Conservation (phyloP, 2,329 filamentous ascomycete species). For the Aspergillus sp. region DNA sequence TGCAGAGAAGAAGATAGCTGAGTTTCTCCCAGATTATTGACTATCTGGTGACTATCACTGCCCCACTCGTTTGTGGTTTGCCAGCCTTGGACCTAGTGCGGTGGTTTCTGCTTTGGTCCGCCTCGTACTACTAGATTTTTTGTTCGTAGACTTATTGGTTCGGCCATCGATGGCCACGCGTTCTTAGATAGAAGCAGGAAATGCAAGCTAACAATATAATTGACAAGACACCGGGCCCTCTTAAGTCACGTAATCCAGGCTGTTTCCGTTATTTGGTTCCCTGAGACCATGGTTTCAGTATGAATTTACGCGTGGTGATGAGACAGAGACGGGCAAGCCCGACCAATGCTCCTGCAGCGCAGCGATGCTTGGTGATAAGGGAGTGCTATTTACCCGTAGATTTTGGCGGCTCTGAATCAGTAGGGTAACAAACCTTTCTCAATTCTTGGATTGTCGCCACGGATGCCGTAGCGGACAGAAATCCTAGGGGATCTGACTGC, state of each 20-base stretch:
- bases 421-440: background rate
- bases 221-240: background rate
- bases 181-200: background rate
- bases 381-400: background rate
- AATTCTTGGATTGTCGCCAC: background rate
- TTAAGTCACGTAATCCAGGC: background rate
- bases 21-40: background rate
- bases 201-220: background rate
- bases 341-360: background rate
- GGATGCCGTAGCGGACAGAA: conserved; percentile 23
- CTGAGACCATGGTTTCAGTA: background rate
- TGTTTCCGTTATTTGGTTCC: background rate
- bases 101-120: background rate
- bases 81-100: background rate
- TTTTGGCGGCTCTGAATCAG: background rate
- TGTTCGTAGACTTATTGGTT: background rate
- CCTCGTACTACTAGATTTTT: background rate
- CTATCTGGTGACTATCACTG: background rate
- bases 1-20: background rate
- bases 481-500: conserved; percentile 28
- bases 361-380: background rate
- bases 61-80: background rate
- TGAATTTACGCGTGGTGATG: background rate
- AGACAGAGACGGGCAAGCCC: background rate
- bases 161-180: background rate